These are phyloP conservation scores for Amphicarpaea edgeworthii DNA, from an alignment of 306 rosid genomes.

Conservation along the genomic window DNA sequence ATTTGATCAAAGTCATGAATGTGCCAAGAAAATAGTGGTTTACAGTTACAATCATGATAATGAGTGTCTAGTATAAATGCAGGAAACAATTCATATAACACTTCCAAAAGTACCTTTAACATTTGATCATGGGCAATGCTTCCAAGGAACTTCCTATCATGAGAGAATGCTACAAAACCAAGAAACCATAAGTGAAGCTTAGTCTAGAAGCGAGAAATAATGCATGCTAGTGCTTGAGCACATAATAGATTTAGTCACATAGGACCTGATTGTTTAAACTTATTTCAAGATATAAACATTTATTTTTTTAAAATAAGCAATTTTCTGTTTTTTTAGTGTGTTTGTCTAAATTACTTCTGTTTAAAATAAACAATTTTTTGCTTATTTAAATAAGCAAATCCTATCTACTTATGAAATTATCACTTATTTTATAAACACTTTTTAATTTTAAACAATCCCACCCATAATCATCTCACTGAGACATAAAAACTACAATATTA, in stretches of 20 bases:
- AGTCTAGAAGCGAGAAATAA: not conserved
- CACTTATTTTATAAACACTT: too few relatives aligned
- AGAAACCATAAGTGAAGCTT: constrained; percentile 45
- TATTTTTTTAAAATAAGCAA: too few relatives aligned
- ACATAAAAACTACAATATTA: constrained; percentile 2
- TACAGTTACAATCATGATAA: constrained; percentile 15
- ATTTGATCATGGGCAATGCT: constrained; percentile 81
- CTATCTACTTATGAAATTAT: too few relatives aligned
- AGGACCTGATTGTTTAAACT: too few relatives aligned
- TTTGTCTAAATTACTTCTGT: too few relatives aligned
- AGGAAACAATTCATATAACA: not conserved
- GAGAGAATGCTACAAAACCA: constrained; percentile 74
- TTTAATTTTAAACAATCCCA: too few relatives aligned
- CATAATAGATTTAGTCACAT: too few relatives aligned
- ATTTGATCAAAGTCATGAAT: not conserved
- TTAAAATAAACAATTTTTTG: too few relatives aligned
- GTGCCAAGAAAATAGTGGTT: not conserved
- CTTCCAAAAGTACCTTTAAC: constrained; percentile 68
- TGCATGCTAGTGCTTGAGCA: constrained; percentile 4
- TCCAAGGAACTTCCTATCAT: constrained; percentile 79
- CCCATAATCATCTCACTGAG: constrained; percentile 12
- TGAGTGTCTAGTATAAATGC: not conserved
- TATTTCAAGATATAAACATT: too few relatives aligned
- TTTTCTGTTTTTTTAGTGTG: too few relatives aligned
- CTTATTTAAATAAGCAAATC: too few relatives aligned